Percentiles rank a stretch among this genome's conserved stretches.
Conservation (phyloP, 129 eudicot species). For the Erigeron canadensis region DNA sequence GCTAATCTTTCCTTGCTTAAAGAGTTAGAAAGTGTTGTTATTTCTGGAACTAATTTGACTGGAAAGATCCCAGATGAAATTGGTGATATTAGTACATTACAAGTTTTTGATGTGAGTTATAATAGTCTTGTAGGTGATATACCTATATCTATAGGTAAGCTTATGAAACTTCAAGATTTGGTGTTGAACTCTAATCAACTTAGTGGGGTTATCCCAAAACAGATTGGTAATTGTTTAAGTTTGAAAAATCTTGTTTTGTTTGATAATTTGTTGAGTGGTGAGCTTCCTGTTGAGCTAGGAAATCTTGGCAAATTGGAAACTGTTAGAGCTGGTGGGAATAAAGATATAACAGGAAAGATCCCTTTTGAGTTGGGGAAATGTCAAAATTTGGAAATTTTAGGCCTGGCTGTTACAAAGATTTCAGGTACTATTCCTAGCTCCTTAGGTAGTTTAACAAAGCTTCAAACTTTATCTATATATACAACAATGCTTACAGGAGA, state of each 20-base stretch:
- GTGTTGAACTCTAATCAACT: slow-evolving; percentile 67
- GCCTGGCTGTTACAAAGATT: slow-evolving; percentile 82
- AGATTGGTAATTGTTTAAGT: slow-evolving; percentile 50
- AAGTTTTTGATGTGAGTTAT: slow-evolving; percentile 57
- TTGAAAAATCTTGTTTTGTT: slow-evolving; percentile 53
- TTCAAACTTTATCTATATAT: slow-evolving; percentile 61
- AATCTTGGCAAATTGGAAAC: slow-evolving; percentile 47
- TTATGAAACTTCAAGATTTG: slow-evolving; percentile 51
- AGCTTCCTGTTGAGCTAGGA: slow-evolving; percentile 60
- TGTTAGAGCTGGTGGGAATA: slow-evolving; percentile 72
- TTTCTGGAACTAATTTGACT: slow-evolving; percentile 72
- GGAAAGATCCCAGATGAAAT: slow-evolving; percentile 63
- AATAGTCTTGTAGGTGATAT: slow-evolving; percentile 60
- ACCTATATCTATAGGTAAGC: slow-evolving; percentile 57
- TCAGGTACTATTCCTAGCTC: slow-evolving; percentile 66
- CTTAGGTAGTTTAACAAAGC: slow-evolving; percentile 52
- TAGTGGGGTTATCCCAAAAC: slow-evolving; percentile 50
- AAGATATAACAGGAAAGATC: slow-evolving; percentile 57
- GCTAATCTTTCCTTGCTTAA: slow-evolving; percentile 50
- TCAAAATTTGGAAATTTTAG: slow-evolving; percentile 47
- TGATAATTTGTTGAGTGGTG: slow-evolving; percentile 63
- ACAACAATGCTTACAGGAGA: slow-evolving; percentile 78
- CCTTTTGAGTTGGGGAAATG: slow-evolving; percentile 66
- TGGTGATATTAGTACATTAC: slow-evolving; percentile 49
- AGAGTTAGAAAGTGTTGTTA: slow-evolving; percentile 41